These are phyloP conservation scores for Gelatoporia subvermispora DNA, from an alignment of 768 basidiomycete species.

Conservation along the genomic window DNA sequence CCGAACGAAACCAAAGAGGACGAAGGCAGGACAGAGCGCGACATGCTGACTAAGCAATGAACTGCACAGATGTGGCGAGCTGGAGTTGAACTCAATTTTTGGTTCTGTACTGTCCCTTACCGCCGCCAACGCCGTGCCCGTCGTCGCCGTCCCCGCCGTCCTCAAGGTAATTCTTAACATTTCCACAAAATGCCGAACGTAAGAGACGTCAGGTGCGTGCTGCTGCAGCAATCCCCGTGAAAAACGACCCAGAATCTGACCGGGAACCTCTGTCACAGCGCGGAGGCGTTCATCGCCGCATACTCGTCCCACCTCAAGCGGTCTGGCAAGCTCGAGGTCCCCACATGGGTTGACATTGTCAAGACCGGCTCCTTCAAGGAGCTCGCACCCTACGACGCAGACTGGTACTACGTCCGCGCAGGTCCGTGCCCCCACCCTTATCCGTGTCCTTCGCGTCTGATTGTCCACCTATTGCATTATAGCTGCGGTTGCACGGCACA, in stretches of 20 bases:
- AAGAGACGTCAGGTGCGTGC: constrained; percentile 68
- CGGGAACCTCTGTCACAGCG: constrained; percentile 41
- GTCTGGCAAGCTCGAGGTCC: constrained; percentile 98
- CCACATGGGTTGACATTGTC: constrained; percentile 96
- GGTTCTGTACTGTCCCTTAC: constrained; percentile 30
- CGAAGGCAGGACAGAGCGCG: background rate
- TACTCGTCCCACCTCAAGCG: constrained; percentile 97
- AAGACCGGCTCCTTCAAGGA: constrained; percentile 98
- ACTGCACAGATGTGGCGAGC: constrained; percentile 36
- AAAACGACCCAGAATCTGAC: constrained; percentile 15
- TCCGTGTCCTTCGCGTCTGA: background rate
- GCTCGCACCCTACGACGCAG: constrained; percentile 97
- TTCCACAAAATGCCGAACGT: constrained; percentile 67
- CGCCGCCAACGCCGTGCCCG: constrained; percentile 48
- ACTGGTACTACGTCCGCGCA: constrained; percentile 99
- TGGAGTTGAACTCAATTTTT: constrained; percentile 31
- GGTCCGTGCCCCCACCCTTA: constrained; percentile 51
- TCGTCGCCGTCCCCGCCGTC: constrained; percentile 35
- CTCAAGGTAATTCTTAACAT: constrained; percentile 37
- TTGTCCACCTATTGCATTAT: background rate
- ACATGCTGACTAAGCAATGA: constrained; percentile 36
- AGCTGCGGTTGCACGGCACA: constrained; percentile 98
- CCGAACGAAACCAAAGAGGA: too few species aligned
- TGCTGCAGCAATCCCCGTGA: constrained; percentile 4
- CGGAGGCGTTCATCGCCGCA: constrained; percentile 89